Percentiles rank a stretch among this genome's conserved stretches.
Conservation (phyloP, 2,329 filamentous ascomycete genomes). For the Penicillium crustosum region DNA sequence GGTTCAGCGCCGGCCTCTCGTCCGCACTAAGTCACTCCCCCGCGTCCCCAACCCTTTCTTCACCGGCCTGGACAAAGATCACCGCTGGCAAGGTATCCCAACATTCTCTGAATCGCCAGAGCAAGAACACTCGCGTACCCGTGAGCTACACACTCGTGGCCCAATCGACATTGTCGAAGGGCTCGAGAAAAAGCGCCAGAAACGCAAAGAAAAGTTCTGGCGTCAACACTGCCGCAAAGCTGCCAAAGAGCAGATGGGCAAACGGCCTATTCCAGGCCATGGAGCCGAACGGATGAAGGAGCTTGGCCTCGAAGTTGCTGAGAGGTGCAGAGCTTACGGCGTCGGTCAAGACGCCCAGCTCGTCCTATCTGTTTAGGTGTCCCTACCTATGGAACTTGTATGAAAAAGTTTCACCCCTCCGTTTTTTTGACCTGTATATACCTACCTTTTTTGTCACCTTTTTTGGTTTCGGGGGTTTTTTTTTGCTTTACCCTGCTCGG, state of each 20-base stretch:
- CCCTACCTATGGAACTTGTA: slow-evolving; percentile 17
- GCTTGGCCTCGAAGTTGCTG: slow-evolving; percentile 83
- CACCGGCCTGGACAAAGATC: slow-evolving; percentile 33
- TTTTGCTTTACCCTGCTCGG: slow-evolving; percentile 13
- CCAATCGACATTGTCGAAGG: slow-evolving; percentile 98
- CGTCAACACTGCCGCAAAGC: slow-evolving; percentile 85
- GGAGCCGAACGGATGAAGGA: slow-evolving; percentile 93
- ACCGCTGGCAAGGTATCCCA: slow-evolving; percentile 34
- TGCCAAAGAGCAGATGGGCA: slow-evolving; percentile 64
- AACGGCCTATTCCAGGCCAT: slow-evolving; percentile 71
- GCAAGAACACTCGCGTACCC: slow-evolving; percentile 36
- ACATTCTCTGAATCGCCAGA: slow-evolving; percentile 39
- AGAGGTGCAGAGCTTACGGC: slow-evolving; percentile 70
- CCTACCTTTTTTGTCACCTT: slow-evolving; percentile 5
- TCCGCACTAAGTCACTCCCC: slow-evolving; percentile 82
- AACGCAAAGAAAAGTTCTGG: slow-evolving; percentile 88
- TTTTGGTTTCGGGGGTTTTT: neutral
- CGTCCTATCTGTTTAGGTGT: slow-evolving; percentile 66
- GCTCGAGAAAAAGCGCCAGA: slow-evolving; percentile 88
- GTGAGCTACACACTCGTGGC: slow-evolving; percentile 73
- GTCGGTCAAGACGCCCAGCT: slow-evolving; percentile 56
- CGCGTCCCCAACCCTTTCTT: slow-evolving; percentile 71
- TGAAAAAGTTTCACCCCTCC: slow-evolving; percentile 20
- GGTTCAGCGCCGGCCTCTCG: slow-evolving; percentile 64
- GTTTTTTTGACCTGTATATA: slow-evolving; percentile 27